Percentiles rank a stretch among this genome's conserved stretches.
phyloP scores from a whole-genome alignment of 495 filamentous ascomycete genomes.

The Aspergillus hancockii region DNA sequence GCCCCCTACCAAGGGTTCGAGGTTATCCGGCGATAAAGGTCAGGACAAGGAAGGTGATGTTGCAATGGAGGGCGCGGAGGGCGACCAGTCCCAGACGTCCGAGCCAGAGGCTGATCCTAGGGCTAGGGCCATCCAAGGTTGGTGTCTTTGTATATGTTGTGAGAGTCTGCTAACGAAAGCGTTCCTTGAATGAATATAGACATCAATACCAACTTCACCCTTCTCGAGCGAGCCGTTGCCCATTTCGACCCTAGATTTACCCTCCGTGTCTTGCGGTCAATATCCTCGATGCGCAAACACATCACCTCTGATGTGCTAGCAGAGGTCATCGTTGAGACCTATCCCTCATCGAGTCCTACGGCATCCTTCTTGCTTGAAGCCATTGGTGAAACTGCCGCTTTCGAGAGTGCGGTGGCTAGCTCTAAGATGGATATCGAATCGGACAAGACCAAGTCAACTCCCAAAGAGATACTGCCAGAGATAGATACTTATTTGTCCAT shows the following conservation, averaged over 20 bases:
- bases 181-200: slow-evolving; percentile 49
- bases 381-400: slow-evolving; percentile 64
- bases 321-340: slow-evolving; percentile 79
- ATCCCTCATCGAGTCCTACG: slow-evolving; percentile 61
- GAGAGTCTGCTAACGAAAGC: slow-evolving; percentile 4
- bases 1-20: slow-evolving; percentile 72
- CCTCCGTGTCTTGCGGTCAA: slow-evolving; percentile 87
- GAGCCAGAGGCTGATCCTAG: slow-evolving; percentile 60
- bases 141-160: slow-evolving; percentile 13
- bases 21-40: slow-evolving; percentile 56
- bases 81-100: slow-evolving; percentile 47
- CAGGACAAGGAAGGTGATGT: slow-evolving; percentile 72
- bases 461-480: slow-evolving; percentile 82
- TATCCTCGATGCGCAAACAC: slow-evolving; percentile 91
- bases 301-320: slow-evolving; percentile 78
- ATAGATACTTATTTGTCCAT: slow-evolving; percentile 90
- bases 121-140: slow-evolving; percentile 67
- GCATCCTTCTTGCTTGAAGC: slow-evolving; percentile 70
- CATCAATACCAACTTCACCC: slow-evolving; percentile 88
- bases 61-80: slow-evolving; percentile 67
- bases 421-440: slow-evolving; percentile 79
- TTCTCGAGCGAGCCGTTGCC: slow-evolving; percentile 87
- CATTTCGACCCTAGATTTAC: slow-evolving; percentile 95
- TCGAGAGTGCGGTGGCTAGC: slow-evolving; percentile 50
- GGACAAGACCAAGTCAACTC: slow-evolving; percentile 44